Evolutionary conservation across 2,329 filamentous ascomycete species (phyloP), one percentile per base, ranked within the genome.

Genomic region (Conoideocrella luteorostrata): DNA sequence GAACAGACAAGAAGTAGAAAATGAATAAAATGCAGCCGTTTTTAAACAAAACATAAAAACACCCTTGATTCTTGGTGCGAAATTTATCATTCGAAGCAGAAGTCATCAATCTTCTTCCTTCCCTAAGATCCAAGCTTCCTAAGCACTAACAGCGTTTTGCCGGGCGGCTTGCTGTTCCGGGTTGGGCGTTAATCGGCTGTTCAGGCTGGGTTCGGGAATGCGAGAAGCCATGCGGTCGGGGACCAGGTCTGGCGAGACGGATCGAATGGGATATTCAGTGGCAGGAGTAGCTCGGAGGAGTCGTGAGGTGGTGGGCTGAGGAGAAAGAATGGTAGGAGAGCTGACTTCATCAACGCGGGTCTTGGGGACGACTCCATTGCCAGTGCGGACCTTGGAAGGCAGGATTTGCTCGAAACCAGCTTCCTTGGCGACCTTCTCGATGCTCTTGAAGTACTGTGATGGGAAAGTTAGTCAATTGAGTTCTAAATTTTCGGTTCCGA

Each of bases 381-480:
- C 73, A 10, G 74, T 78, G 51, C 76, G 72, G 46, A 79, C 71
- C 48, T 70, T 72, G 23, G 75, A 77, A 23, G 75, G 74, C 24
- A 77, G 64, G 46, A 76, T 76, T 53, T 78, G 75, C 58, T 78
- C 73, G 56, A 77, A 78, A 30, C 75, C 75, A 53, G 76, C 69
- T 47, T 71, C 67, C 20, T 59, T 70, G 34, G 80, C 80, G 2
- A 83, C 72, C 55, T 79, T 72, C 61, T 86, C 82, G 54, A 86
- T 84, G 49, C 77, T 80, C 65, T 84, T 84, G 62, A 86, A 86
- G 61, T 86, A 86, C 68, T 80, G 51, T 30, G 17, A 4, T 5
- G 3, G 13, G 22, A 3, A 11, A 10, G 34, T 56, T 30, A 50
- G 28, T 12, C 12, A 7, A 28, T 15, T n/a, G n/a, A n/a, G n/a